Evolutionary conservation across 257 asterid species (phyloP), one percentile per base, ranked within the genome.

Genomic region (Solanum arcanum): DNA sequence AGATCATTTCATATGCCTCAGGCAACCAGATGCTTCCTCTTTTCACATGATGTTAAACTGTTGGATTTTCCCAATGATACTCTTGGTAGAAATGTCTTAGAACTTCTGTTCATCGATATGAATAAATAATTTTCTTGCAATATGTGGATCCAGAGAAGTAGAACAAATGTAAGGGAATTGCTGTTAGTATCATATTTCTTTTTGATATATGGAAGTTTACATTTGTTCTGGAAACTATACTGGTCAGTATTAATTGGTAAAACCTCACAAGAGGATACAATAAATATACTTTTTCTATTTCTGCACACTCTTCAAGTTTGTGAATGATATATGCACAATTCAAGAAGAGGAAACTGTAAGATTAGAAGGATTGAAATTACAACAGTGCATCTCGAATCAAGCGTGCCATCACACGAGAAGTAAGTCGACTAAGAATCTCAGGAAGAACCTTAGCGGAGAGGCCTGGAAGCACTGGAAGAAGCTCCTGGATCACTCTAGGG

Each of bases 381-480:
- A 94, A 64, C 31, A 96, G 87, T 29, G 92, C 76, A 69, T 96
- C 99, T 25, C 96, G 95, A 87, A 97, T 56, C 74, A 96, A 15
- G 75, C 99, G 96, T 27, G 99, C 98, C 80, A 94, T 12, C 68
- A 96, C 93, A 62, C 99, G 92, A 2, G 98, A 96, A 25, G 99
- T 90, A 86, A 97, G 87, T 87, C 99, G 93, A 86, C 90, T 91
- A 69, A 95, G 88, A 88, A 97, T 95, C 90, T 97, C 99, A 0
- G 99, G 99, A 23, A 97, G 94, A 52, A 96, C 94, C 88, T 89
- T 97, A 52, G 91, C 97, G 2, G 99, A 91, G 60, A 97, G 93
- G 41, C 99, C 98, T 4, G 99, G 99, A 89, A 97, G 92, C 69
- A 95, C 92, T 0, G 99, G 99, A 66, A 97, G 98, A 81, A 97